Base-by-base conservation (phyloP, 225 moss, liverwort and hornwort species). In the Marchantia paleacea region DNA sequence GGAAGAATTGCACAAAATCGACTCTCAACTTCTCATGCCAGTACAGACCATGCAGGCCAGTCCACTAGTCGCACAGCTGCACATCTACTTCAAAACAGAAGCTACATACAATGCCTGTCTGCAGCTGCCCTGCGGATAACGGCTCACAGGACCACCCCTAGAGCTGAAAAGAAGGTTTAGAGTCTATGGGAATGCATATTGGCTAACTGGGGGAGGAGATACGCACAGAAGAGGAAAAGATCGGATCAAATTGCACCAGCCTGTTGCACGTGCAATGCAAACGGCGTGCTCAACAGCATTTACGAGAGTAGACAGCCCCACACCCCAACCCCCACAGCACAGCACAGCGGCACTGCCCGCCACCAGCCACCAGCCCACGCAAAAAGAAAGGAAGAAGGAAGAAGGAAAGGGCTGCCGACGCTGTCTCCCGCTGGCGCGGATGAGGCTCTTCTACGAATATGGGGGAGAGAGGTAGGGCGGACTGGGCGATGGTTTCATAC, bases 241-340 rank as follows among this genome's bases (percentile, higher is more conserved):
- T 68, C 68, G 68, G 10, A 68, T 68, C 68, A 30, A 68, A 57
- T 19, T 57, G 57, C 57, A 57, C 57, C 57, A 57, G 57, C 57
- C 57, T 57, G 68, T 68, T 68, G 68, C 68, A 68, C 68, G 68
- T 68, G 68, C 68, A 68, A 68, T 31, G 29, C 68, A 15, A 68
- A 31, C 6, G 62, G 62, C 62, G 62, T 62, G 22, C 62, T n/a
- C 22, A 24, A 62, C 68, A 14, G 68, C 68, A 68, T 68, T 68
- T 68, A 68, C 68, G 68, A 30, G 29, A 62, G 62, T 12, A 7
- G 62, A 62, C n/a, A 62, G 8, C 24, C 24, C 62, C 62, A 8
- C 62, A n/a, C n/a, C n/a, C n/a, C n/a, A n/a, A n/a, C n/a, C n/a
- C n/a, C n/a, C n/a, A n/a, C n/a, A n/a, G n/a, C n/a, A n/a, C n/a